Conservation (phyloP, 345 rosid genomes). For the Moringa oleifera region DNA sequence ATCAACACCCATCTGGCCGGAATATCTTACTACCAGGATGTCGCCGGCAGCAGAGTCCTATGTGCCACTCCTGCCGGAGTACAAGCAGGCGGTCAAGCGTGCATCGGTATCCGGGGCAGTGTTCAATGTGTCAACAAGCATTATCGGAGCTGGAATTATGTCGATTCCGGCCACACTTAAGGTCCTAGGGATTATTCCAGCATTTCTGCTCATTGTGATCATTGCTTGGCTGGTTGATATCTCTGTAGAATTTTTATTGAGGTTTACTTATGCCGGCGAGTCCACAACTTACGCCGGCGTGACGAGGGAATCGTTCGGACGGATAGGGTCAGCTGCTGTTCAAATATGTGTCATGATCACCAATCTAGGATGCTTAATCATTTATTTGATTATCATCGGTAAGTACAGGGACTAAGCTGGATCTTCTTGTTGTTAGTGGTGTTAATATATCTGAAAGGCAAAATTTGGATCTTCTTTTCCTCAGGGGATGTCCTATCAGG, state of each 20-base stretch:
- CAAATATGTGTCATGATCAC: slow-evolving; percentile 61
- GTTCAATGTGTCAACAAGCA: slow-evolving; percentile 81
- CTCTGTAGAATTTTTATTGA: slow-evolving; percentile 71
- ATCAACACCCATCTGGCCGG: too few species aligned
- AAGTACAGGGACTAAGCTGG: neutral
- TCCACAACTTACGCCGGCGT: slow-evolving; percentile 69
- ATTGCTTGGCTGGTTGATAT: slow-evolving; percentile 66
- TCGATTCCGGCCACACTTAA: slow-evolving; percentile 79
- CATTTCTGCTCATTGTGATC: slow-evolving; percentile 42
- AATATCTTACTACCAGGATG: too few species aligned
- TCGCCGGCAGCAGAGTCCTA: too few species aligned
- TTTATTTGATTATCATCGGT: slow-evolving; percentile 81
- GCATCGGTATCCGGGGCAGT: slow-evolving; percentile 70
- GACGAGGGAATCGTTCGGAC: slow-evolving; percentile 82
- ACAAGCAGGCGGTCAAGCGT: slow-evolving; percentile 19
- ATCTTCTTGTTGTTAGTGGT: neutral
- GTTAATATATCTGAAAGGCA: neutral
- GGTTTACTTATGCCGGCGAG: slow-evolving; percentile 53
- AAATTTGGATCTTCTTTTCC: neutral
- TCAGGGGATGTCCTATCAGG: slow-evolving; percentile 87
- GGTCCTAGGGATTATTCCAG: slow-evolving; percentile 82
- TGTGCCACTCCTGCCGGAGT: slow-evolving; percentile 46
- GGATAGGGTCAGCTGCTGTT: slow-evolving; percentile 47
- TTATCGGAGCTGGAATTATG: slow-evolving; percentile 92
- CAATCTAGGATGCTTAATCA: slow-evolving; percentile 67